Evolutionary conservation across 257 asterid species (phyloP).

Genomic region (Lavandula angustifolia): DNA sequence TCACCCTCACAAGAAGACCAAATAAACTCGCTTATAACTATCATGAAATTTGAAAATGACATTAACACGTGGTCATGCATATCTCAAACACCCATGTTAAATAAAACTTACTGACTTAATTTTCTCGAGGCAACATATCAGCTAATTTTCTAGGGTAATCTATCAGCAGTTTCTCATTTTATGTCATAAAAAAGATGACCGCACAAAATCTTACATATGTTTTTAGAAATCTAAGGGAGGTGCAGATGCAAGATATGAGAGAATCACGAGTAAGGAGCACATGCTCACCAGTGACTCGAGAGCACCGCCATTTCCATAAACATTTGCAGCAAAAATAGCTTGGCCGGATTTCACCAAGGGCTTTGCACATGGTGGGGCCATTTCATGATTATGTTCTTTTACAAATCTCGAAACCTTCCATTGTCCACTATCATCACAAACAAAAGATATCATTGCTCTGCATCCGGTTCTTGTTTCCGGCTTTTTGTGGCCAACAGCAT

Average conservation of each 20-base stretch:
- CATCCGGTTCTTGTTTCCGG: slow-evolving; percentile 73
- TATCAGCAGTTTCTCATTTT: slow-evolving; percentile 19
- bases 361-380: slow-evolving; percentile 59
- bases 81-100: slow-evolving; percentile 7
- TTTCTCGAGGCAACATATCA: background rate
- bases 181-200: slow-evolving; percentile 11
- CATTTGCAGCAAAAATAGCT: slow-evolving; percentile 58
- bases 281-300: slow-evolving; percentile 51
- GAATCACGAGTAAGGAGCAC: slow-evolving; percentile 12
- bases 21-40: too few relatives aligned
- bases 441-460: slow-evolving; percentile 65
- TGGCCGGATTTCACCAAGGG: slow-evolving; percentile 62
- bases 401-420: slow-evolving; percentile 67
- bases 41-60: too few relatives aligned
- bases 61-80: slow-evolving; percentile 10
- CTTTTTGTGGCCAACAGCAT: slow-evolving; percentile 45
- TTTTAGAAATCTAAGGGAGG: background rate
- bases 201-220: slow-evolving; percentile 8
- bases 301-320: slow-evolving; percentile 49
- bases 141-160: slow-evolving; percentile 1
- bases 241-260: background rate
- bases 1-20: too few relatives aligned
- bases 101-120: slow-evolving; percentile 11
- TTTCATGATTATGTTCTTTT: slow-evolving; percentile 75
- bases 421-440: slow-evolving; percentile 53